Base-by-base conservation (phyloP, 2,329 filamentous ascomycete genomes). In the Rhynchosporium agropyri region DNA sequence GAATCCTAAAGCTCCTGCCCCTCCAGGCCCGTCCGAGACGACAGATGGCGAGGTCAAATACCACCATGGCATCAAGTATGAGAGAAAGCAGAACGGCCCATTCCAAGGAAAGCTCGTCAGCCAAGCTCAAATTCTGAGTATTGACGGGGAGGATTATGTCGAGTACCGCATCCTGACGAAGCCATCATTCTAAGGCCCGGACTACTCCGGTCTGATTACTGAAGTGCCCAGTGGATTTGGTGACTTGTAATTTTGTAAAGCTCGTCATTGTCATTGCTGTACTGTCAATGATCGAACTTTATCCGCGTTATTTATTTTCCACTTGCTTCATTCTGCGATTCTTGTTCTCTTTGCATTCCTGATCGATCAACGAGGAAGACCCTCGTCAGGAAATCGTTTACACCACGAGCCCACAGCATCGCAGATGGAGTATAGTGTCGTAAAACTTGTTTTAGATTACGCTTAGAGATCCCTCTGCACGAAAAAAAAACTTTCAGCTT, bases 91-190 rank as follows among this genome's bases (percentile, higher is more conserved):
- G 38, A 85, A 75, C 3, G 86, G 86, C 0, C 84, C 84, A 0
- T 87, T 88, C 63, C 78, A 81, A 65, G 85, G 85, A 29, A 86
- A 87, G 71, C 80, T 88, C n/a, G 84, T 86, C 36, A 85, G 83
- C 53, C 80, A 84, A 64, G 83, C 85, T 4, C 81, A 81, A 9
- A 84, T 88, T 28, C 81, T 88, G 69, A 86, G 77, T 54, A 88
- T 89, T 63, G 84, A 88, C 63, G 86, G 85, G 28, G 85, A 88
- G 71, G 86, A 88, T 66, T 89, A 85, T 64, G 84, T 89, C 40
- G 86, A 88, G 72, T 88, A 88, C 67, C 81, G 85, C 1, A 84
- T 89, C 1, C 79, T 89, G 31, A 87, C 83, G 0, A 88, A 86
- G 74, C 84, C 84, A 0, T 82, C 79, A 0, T 88, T 88, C 69